Conservation (phyloP, 495 filamentous ascomycete species). For the Letharia columbiana region DNA sequence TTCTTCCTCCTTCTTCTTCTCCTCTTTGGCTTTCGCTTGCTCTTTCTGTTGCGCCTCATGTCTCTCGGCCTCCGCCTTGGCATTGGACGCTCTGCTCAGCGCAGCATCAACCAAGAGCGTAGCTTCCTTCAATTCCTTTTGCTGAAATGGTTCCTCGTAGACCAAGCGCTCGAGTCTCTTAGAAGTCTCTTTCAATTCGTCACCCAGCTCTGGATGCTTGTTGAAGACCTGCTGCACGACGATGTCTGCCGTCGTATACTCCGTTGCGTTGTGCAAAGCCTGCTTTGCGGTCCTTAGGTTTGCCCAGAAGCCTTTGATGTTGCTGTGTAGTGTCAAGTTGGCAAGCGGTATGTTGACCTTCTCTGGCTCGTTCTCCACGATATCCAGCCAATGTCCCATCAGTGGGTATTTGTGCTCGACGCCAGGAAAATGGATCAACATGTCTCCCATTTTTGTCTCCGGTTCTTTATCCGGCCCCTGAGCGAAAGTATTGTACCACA, state of each 20-base stretch:
- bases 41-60: neutral
- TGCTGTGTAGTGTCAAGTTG: neutral
- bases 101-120: neutral
- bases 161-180: neutral
- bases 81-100: neutral
- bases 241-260: neutral
- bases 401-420: neutral
- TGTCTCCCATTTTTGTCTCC: constrained; percentile 3
- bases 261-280: neutral
- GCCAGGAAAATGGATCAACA: constrained; percentile 10
- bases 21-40: neutral
- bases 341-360: constrained; percentile 8
- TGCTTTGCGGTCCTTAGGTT: neutral
- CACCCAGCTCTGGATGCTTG: neutral
- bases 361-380: constrained; percentile 9
- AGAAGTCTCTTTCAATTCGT: neutral
- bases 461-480: neutral
- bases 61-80: neutral
- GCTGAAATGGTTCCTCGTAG: constrained; percentile 2
- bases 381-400: constrained; percentile 16
- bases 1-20: neutral
- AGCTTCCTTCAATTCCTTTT: constrained; percentile 1
- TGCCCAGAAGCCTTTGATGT: constrained; percentile 20
- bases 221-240: neutral
- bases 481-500: constrained; percentile 11